These are phyloP conservation scores for Aegilops speltoides DNA, from an alignment of 176 grass and related monocot genomes.

Conservation along the genomic window DNA sequence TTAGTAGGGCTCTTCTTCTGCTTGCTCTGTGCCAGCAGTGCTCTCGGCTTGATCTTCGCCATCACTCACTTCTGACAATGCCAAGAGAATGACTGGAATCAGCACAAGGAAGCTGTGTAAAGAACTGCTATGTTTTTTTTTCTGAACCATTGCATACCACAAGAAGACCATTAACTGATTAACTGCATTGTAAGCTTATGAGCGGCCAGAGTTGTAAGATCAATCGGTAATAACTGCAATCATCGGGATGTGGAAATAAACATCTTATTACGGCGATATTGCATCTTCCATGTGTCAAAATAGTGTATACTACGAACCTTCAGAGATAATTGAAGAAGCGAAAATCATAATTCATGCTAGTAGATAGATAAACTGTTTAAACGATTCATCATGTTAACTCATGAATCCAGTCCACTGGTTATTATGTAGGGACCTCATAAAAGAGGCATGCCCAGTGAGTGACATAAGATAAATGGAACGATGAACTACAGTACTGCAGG, in stretches of 20 bases:
- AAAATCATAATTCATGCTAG: background rate
- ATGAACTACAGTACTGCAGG: background rate
- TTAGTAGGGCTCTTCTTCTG: slow-evolving; percentile 63
- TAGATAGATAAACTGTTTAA: background rate
- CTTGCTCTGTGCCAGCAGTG: slow-evolving; percentile 73
- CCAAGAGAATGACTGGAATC: background rate
- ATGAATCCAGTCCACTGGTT: background rate
- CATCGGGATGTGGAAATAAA: background rate
- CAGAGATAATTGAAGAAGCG: background rate
- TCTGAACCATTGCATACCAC: background rate
- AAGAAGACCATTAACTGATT: background rate
- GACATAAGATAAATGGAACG: background rate
- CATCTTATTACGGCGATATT: background rate
- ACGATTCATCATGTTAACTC: background rate
- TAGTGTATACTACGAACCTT: background rate
- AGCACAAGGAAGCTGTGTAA: background rate
- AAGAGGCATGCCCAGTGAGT: background rate
- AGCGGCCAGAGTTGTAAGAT: background rate
- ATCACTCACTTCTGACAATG: slow-evolving; percentile 34
- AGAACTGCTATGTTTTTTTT: background rate
- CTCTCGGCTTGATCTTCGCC: slow-evolving; percentile 74
- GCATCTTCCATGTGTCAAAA: slow-evolving; percentile 1
- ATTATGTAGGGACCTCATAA: background rate
- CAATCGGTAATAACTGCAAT: background rate
- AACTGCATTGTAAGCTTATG: background rate